Conservation (phyloP, 768 basidiomycete genomes). For the Amanita pallidorosea region DNA sequence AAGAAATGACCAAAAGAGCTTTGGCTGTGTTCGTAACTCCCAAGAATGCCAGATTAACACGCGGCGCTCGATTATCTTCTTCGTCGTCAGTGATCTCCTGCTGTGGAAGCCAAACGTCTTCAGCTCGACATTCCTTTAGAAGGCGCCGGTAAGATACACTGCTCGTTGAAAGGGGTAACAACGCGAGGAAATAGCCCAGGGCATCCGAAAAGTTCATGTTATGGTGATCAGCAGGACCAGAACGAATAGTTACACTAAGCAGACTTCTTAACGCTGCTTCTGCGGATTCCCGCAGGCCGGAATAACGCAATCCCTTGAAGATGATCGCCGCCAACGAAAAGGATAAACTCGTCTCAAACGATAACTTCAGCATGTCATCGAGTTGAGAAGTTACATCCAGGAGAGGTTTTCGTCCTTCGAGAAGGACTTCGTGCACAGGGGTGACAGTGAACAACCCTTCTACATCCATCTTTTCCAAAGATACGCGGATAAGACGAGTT, state of each 20-base stretch:
- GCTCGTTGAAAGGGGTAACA: slow-evolving; percentile 59
- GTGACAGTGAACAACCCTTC: slow-evolving; percentile 46
- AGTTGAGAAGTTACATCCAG: slow-evolving; percentile 62
- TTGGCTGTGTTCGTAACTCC: slow-evolving; percentile 51
- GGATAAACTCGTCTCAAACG: slow-evolving; percentile 70
- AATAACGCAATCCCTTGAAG: slow-evolving; percentile 77
- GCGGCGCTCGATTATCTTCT: slow-evolving; percentile 32
- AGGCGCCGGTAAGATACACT: slow-evolving; percentile 45
- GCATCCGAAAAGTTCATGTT: slow-evolving; percentile 45
- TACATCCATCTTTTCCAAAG: slow-evolving; percentile 52
- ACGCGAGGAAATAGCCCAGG: slow-evolving; percentile 70
- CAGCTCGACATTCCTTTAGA: slow-evolving; percentile 51
- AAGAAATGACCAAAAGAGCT: slow-evolving; percentile 66
- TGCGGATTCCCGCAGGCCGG: slow-evolving; percentile 49
- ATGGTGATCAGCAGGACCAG: slow-evolving; percentile 28
- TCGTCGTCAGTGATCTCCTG: slow-evolving; percentile 26
- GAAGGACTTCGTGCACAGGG: slow-evolving; percentile 43
- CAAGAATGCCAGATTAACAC: slow-evolving; percentile 44
- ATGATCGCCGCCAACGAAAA: slow-evolving; percentile 76
- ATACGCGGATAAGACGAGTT: slow-evolving; percentile 50
- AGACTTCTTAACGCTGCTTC: slow-evolving; percentile 52
- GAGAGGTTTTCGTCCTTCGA: slow-evolving; percentile 54
- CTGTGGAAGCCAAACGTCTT: slow-evolving; percentile 31
- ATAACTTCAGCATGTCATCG: slow-evolving; percentile 62
- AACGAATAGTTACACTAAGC: slow-evolving; percentile 46